These are phyloP conservation scores for Chlamydomonas urium DNA, from an alignment of 139 green algal genomes.

Conservation along the genomic window DNA sequence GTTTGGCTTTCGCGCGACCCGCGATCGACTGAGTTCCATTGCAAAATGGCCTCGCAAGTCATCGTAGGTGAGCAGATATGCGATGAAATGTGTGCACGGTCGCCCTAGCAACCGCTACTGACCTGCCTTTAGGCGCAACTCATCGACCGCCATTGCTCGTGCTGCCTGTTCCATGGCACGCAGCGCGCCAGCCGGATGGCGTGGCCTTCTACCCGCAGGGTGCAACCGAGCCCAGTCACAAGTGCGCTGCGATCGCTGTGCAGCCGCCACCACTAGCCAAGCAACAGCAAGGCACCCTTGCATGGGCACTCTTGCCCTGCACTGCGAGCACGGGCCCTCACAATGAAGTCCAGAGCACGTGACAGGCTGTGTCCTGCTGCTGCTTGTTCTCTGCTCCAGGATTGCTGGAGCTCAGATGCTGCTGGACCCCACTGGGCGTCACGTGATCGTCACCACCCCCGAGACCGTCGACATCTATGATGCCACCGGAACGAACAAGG, in stretches of 20 bases:
- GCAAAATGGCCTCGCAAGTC: no score
- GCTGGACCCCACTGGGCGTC: not conserved
- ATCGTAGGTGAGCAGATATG: no score
- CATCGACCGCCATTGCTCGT: no score
- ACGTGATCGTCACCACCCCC: not conserved
- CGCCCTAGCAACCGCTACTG: no score
- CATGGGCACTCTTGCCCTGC: not conserved
- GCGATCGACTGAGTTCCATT: no score
- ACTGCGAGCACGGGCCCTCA: not conserved
- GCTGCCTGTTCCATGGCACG: no score
- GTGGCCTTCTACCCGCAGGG: not conserved
- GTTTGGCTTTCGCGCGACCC: no score
- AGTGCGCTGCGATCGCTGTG: not conserved
- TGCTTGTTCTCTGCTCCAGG: not conserved
- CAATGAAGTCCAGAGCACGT: not conserved
- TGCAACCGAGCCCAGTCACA: not conserved
- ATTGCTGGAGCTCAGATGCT: not conserved
- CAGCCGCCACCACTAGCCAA: no score
- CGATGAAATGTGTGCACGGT: no score
- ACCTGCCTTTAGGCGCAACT: no score
- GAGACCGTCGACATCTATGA: conserved; percentile 5
- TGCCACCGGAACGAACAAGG: not conserved
- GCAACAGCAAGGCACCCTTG: no score
- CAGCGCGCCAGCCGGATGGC: not conserved
- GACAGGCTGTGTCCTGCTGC: not conserved